Evolutionary conservation across 208 protist species (phyloP), one percentile per base, ranked within the genome.

Genomic region (Trypanosoma melophagium): DNA sequence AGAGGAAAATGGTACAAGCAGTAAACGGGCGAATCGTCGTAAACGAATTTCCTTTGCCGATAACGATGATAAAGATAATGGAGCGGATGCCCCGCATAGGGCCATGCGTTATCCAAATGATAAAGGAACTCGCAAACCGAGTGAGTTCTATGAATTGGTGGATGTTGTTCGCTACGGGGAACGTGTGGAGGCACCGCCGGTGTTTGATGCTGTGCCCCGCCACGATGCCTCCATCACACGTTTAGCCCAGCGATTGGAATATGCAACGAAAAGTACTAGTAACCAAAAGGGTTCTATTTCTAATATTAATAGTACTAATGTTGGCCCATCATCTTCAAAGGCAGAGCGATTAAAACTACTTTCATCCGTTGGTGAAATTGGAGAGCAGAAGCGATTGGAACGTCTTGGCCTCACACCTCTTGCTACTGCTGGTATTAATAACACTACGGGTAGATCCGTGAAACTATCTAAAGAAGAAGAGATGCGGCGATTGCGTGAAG

Each of bases 131-230:
- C 55, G 57, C 17, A 40, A 28, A n/a, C 55, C 58, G 8, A 68
- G 77, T 38, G 90, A 96, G 42, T 96, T 93, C 51, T 85, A 87
- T 66, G 87, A 96, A 35, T 55, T 96, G 49, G 85, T 95, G 1
- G 90, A 95, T 76, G 80, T 96, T 17, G 87, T 93, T 16, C 83
- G 86, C 22, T 94, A 83, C 71, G 87, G 87, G 22, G 87, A 96
- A 67, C 85, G 90, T 3, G 87, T 93, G 3, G 87, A 93, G 69
- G 90, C 87, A 12, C 90, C 90, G 45, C 90, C 90, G 10, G 83
- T 91, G n/a, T 94, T 96, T 50, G 83, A 93, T 55, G 80, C 86
- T 2, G 63, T 94, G 53, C 90, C 90, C 8, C 88, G 87, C 63
- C 73, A 71, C 35, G 69, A 92, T 69, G 79, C 81, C 7, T 79